Evolutionary conservation across 345 rosid genomes (phyloP).

Genomic region (Angophora floribunda): DNA sequence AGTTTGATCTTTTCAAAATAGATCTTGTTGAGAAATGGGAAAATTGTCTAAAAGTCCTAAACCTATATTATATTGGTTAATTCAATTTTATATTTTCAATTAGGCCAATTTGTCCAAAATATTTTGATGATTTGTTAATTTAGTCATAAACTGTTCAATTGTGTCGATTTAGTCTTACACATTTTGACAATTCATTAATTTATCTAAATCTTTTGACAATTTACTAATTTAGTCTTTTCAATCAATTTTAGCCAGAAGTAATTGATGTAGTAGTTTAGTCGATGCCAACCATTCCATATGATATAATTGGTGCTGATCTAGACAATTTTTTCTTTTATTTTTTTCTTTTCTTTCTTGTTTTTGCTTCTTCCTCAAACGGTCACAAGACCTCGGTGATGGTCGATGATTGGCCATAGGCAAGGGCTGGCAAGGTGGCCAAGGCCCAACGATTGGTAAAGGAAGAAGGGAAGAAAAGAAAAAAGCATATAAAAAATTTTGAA

Average conservation of each 20-base stretch:
- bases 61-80: too few species aligned
- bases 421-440: background rate
- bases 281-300: accelerated
- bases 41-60: background rate
- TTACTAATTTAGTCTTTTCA: background rate
- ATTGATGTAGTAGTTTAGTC: accelerated
- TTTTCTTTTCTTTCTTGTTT: background rate
- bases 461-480: background rate
- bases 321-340: background rate
- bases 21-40: background rate
- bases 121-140: background rate
- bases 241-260: background rate
- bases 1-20: background rate
- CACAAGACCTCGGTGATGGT: accelerated
- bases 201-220: accelerated
- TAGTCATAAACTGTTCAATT: background rate
- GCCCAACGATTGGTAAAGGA: background rate
- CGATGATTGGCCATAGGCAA: background rate
- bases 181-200: background rate
- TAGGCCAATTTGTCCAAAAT: accelerated
- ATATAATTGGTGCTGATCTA: accelerated
- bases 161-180: background rate
- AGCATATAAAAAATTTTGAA: background rate
- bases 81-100: background rate
- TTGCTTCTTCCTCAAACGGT: background rate